Evolutionary conservation across 768 basidiomycete species (phyloP), one percentile per base, ranked within the genome.

Genomic region (Suillus alpinus): DNA sequence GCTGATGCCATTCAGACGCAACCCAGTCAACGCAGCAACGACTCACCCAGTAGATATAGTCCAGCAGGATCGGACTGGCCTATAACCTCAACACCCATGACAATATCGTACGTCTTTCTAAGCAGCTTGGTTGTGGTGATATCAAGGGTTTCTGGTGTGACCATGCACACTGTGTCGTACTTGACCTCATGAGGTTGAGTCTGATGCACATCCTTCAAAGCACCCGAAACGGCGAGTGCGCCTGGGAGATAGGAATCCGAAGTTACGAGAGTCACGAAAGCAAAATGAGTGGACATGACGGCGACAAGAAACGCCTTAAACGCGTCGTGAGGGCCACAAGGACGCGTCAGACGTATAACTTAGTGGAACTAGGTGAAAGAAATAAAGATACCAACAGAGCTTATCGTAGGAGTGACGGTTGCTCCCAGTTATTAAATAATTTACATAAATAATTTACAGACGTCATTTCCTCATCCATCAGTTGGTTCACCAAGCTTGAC

Each of bases 191-290:
- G 74, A 18, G 84, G 80, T 16, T 66, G 60, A 56, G 41, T 13
- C 29, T 53, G 61, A 69, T 95, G 94, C 44, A 93, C 71, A 62
- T 95, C 91, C 59, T 83, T 84, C 66, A 99, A 83, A 16, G 96
- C 91, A 58, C 90, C 91, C 36, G 86, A 91, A 68, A 94, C 81
- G 61, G 90, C 84, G 66, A 98, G 87, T 37, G 91, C 95, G 58
- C 97, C 97, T 37, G 94, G 93, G 57, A 98, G 87, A 78, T 99
- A 99, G 31, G 82, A 80, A 71, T 95, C 90, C 36, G 94, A 93
- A 59, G 96, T 94, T 68, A 98, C 77, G 66, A 99, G 89, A 44
- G 96, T 93, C 66, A 90, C 93, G 74, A 97, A 92, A 68, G 92
- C 93, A 82, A 84, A 88, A 73, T 78, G 79, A 78, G 69, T 60